These are phyloP conservation scores for Dionaea muscipula DNA, from an alignment of 179 eudicot genomes.

Conservation along the genomic window DNA sequence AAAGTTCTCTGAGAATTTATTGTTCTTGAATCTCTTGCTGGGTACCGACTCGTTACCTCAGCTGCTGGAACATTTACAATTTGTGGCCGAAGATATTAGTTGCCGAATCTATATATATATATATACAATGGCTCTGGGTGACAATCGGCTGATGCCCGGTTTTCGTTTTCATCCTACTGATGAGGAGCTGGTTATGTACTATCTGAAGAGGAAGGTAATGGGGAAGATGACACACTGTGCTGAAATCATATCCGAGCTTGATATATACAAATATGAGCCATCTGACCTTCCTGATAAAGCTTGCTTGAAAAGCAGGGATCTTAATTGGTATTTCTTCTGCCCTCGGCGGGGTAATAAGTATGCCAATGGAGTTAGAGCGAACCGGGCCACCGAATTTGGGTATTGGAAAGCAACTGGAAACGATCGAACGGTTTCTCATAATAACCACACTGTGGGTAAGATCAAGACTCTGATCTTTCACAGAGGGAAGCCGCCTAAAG, in stretches of 20 bases:
- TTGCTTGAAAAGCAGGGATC: slow-evolving; percentile 37
- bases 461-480: slow-evolving; percentile 63
- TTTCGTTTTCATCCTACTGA: slow-evolving; percentile 78
- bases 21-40: no score
- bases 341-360: slow-evolving; percentile 38
- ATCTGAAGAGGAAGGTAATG: slow-evolving; percentile 51
- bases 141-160: slow-evolving; percentile 36
- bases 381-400: slow-evolving; percentile 48
- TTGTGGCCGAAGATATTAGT: no score
- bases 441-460: slow-evolving; percentile 36
- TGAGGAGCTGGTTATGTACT: slow-evolving; percentile 50
- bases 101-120: no score
- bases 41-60: no score
- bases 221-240: slow-evolving; percentile 26
- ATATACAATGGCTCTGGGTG: slow-evolving; percentile 12
- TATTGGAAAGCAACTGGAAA: slow-evolving; percentile 80
- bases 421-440: slow-evolving; percentile 31
- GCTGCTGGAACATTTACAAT: no score
- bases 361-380: slow-evolving; percentile 39
- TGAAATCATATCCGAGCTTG: slow-evolving; percentile 45
- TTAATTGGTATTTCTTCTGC: slow-evolving; percentile 67
- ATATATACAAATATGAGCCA: slow-evolving; percentile 44
- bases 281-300: slow-evolving; percentile 61
- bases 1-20: no score
- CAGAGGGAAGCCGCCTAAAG: slow-evolving; percentile 48